phyloP scores from a whole-genome alignment of 495 filamentous ascomycete species.

The Talaromyces thailandensis region DNA sequence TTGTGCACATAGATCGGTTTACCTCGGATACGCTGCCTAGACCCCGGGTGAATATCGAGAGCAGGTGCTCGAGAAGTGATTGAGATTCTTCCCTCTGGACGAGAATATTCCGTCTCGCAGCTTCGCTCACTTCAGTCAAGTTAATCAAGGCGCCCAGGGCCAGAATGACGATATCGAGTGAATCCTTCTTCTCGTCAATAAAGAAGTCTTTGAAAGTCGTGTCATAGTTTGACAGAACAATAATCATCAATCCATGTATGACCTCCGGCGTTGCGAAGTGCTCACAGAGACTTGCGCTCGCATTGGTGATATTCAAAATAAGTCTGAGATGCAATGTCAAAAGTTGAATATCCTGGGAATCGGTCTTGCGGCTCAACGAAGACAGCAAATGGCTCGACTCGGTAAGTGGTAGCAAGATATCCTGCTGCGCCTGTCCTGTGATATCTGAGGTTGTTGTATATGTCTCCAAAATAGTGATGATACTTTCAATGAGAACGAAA shows the following conservation, averaged over 20 bases:
- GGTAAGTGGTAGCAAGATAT: conserved; percentile 19
- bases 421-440: conserved; percentile 14
- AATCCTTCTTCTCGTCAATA: conserved; percentile 33
- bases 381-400: conserved; percentile 21
- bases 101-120: conserved; percentile 36
- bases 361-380: conserved; percentile 3
- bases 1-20: conserved; percentile 4
- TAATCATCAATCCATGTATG: conserved; percentile 44
- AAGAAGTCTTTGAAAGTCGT: conserved; percentile 28
- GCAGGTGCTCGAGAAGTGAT: conserved; percentile 31
- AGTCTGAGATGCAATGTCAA: conserved; percentile 50
- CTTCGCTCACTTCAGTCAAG: conserved; percentile 65
- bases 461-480: conserved; percentile 58
- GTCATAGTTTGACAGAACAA: conserved; percentile 33
- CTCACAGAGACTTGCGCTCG: conserved; percentile 57
- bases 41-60: conserved; percentile 31
- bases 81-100: conserved; percentile 10
- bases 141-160: conserved; percentile 83
- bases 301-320: conserved; percentile 81
- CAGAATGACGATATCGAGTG: conserved; percentile 66
- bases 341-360: conserved; percentile 13
- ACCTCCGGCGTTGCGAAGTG: conserved; percentile 51
- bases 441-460: conserved; percentile 28
- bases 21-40: conserved; percentile 38
- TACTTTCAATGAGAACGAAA: conserved; percentile 19